Conservation (phyloP, 2,329 filamentous ascomycete genomes). For the Elsinoe perseae region DNA sequence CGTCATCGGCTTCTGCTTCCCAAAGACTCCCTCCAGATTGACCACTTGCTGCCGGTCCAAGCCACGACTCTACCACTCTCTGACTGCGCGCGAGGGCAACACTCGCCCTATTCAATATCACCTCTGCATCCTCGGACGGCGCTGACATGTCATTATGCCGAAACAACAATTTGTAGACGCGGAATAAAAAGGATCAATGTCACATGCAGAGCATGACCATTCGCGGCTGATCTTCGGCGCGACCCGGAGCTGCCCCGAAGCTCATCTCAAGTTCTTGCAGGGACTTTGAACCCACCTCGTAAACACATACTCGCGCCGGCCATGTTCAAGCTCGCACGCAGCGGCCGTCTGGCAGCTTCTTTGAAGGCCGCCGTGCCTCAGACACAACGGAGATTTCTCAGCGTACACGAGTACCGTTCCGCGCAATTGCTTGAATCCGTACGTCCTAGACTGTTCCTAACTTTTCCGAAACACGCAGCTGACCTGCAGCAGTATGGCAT, state of each 20-base stretch:
- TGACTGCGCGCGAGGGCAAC: conserved; percentile 48
- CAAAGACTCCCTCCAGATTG: conserved; percentile 35
- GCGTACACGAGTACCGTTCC: conserved; percentile 97
- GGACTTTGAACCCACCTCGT: conserved; percentile 10
- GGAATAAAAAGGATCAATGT: background rate
- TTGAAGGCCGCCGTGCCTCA: conserved; percentile 54
- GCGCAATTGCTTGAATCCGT: conserved; percentile 74
- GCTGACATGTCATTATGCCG: conserved; percentile 12
- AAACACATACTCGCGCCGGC: conserved; percentile 13
- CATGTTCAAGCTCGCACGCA: conserved; percentile 87
- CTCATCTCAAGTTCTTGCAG: conserved; percentile 14
- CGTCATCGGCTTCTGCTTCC: conserved; percentile 46
- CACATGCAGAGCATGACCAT: background rate
- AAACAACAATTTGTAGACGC: background rate
- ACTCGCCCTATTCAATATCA: conserved; percentile 48
- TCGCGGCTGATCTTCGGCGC: conserved; percentile 9
- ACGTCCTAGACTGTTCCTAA: conserved; percentile 23
- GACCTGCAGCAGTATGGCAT: conserved; percentile 68
- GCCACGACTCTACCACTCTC: conserved; percentile 49
- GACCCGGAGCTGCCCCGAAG: conserved; percentile 11
- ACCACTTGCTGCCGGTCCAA: conserved; percentile 40
- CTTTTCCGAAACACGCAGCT: conserved; percentile 25
- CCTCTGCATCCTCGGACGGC: conserved; percentile 35
- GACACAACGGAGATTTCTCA: conserved; percentile 81
- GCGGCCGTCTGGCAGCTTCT: conserved; percentile 70